Percentiles rank a stretch among this genome's conserved stretches.
phyloP scores from a whole-genome alignment of 2,329 filamentous ascomycete genomes.

The Plenodomus lindquistii region DNA sequence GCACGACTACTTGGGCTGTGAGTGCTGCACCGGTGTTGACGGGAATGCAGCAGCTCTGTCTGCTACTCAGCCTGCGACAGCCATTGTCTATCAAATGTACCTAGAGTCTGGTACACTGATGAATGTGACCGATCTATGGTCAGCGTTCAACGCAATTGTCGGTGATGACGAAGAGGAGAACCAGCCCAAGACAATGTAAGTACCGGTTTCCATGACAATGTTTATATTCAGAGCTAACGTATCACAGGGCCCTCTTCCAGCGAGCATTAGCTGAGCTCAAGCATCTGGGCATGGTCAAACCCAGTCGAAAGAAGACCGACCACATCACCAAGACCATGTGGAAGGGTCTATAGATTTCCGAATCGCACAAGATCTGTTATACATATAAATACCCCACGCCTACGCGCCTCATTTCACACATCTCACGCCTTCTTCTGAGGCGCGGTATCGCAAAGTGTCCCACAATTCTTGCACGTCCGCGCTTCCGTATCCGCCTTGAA shows the following conservation, averaged over 20 bases:
- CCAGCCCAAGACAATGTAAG: constrained; percentile 53
- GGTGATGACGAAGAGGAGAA: constrained; percentile 54
- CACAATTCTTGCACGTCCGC: constrained; percentile 78
- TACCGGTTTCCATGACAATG: constrained; percentile 1
- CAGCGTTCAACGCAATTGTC: constrained; percentile 70
- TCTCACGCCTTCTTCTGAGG: constrained; percentile 50
- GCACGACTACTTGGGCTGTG: constrained; percentile 76
- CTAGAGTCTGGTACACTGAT: constrained; percentile 75
- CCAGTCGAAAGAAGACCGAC: constrained; percentile 87
- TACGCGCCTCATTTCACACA: neutral
- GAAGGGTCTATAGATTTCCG: constrained; percentile 66
- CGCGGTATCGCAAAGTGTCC: constrained; percentile 71
- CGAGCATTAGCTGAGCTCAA: constrained; percentile 81
- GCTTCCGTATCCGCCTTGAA: constrained; percentile 73
- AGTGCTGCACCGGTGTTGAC: constrained; percentile 62
- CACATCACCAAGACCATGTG: constrained; percentile 83
- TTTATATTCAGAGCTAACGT: constrained; percentile 4
- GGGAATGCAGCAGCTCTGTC: constrained; percentile 51
- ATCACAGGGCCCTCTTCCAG: constrained; percentile 73
- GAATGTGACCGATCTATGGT: constrained; percentile 80
- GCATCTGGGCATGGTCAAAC: constrained; percentile 83
- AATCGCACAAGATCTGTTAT: neutral
- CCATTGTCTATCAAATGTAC: constrained; percentile 78
- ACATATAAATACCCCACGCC: constrained; percentile 12
- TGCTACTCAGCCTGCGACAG: constrained; percentile 68